Evolutionary conservation across 2,329 filamentous ascomycete genomes (phyloP).

Genomic region (Salinomyces thailandicus): DNA sequence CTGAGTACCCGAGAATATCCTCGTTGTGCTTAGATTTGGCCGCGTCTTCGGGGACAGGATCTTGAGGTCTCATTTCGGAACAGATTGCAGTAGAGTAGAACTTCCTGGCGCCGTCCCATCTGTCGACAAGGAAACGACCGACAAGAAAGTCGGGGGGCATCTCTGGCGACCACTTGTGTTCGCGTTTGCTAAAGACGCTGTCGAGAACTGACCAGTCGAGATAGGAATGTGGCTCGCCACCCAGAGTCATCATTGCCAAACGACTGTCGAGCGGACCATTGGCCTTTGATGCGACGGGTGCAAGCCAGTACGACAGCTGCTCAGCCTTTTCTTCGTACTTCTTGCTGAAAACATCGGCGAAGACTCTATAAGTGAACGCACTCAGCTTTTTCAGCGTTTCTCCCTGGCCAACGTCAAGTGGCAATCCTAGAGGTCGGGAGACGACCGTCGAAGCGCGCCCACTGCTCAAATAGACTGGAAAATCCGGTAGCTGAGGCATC

Average conservation of each 20-base stretch:
- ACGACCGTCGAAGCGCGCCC: slow-evolving; percentile 50
- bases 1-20: slow-evolving; percentile 68
- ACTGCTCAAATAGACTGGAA: slow-evolving; percentile 62
- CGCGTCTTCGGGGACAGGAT: slow-evolving; percentile 50
- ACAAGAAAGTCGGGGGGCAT: slow-evolving; percentile 32
- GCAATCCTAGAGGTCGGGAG: slow-evolving; percentile 32
- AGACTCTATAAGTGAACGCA: slow-evolving; percentile 63
- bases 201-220: slow-evolving; percentile 55
- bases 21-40: slow-evolving; percentile 26
- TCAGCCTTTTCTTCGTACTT: slow-evolving; percentile 53
- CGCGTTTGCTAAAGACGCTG: slow-evolving; percentile 28
- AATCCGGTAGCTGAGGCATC: slow-evolving; percentile 55
- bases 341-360: slow-evolving; percentile 84
- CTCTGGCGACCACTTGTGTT: slow-evolving; percentile 36
- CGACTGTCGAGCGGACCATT: not conserved
- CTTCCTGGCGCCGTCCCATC: slow-evolving; percentile 47
- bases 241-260: not conserved
- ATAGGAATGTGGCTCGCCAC: slow-evolving; percentile 14
- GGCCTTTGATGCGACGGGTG: slow-evolving; percentile 37
- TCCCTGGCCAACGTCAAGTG: slow-evolving; percentile 35
- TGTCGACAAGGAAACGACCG: slow-evolving; percentile 33
- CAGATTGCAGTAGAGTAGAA: slow-evolving; percentile 43
- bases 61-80: slow-evolving; percentile 49
- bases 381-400: slow-evolving; percentile 48
- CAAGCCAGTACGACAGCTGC: slow-evolving; percentile 75